phyloP scores from a whole-genome alignment of 164 flowering plant genomes.

The Warburgia ugandensis region DNA sequence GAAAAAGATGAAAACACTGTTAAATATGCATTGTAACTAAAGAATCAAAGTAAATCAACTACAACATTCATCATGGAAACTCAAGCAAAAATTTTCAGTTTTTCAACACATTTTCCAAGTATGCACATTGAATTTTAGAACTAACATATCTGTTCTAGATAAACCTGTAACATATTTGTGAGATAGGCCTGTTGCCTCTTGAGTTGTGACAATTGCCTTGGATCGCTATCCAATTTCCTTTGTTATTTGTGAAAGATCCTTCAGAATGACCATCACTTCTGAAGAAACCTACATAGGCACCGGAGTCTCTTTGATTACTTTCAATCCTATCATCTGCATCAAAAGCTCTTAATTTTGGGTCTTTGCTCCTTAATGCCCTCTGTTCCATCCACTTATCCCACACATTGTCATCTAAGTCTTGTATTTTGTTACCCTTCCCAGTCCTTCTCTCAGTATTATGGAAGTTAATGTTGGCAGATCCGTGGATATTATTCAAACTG shows the following conservation, averaged over 20 bases:
- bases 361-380: slow-evolving; percentile 35
- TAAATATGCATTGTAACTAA: too few relatives aligned
- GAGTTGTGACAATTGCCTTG: slow-evolving; percentile 77
- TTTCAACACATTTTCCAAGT: too few relatives aligned
- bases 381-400: slow-evolving; percentile 37
- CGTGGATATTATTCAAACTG: slow-evolving; percentile 30
- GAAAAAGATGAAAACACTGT: too few relatives aligned
- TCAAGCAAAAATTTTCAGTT: neutral
- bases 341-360: slow-evolving; percentile 25
- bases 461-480: slow-evolving; percentile 19
- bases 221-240: slow-evolving; percentile 83
- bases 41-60: too few relatives aligned
- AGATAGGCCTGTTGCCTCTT: slow-evolving; percentile 92
- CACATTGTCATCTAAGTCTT: slow-evolving; percentile 28
- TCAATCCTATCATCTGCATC: slow-evolving; percentile 39
- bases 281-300: slow-evolving; percentile 31
- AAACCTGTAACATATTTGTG: slow-evolving; percentile 92
- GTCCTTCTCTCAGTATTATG: slow-evolving; percentile 35
- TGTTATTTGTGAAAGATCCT: slow-evolving; percentile 48
- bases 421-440: slow-evolving; percentile 22
- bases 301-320: slow-evolving; percentile 39
- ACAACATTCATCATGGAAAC: too few relatives aligned
- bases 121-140: neutral
- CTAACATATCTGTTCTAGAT: slow-evolving; percentile 1
- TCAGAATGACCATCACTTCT: slow-evolving; percentile 61